A percentile compares a stretch with the other conserved stretches of the same genome.
Conservation (phyloP, 768 basidiomycete species). For the Termitomyces sp. region DNA sequence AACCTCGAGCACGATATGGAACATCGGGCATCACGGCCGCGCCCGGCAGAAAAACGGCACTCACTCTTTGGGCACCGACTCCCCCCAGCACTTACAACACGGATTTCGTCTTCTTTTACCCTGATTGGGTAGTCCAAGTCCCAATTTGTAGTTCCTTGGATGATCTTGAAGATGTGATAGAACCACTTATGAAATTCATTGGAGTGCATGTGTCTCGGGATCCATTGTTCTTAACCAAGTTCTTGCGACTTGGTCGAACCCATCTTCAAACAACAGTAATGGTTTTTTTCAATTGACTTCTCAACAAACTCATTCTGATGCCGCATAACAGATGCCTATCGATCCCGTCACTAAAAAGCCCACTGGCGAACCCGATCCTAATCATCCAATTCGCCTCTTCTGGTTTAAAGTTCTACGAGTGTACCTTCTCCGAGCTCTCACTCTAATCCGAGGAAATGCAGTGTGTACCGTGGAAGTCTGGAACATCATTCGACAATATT, state of each 20-base stretch:
- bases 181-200: constrained; percentile 75
- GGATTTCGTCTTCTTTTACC: constrained; percentile 91
- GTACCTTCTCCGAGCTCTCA: constrained; percentile 82
- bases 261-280: constrained; percentile 53
- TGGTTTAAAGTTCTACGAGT: constrained; percentile 81
- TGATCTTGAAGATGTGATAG: constrained; percentile 70
- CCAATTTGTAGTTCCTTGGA: constrained; percentile 58
- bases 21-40: constrained; percentile 46
- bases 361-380: constrained; percentile 44
- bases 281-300: not conserved
- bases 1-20: constrained; percentile 60
- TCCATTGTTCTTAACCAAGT: constrained; percentile 69
- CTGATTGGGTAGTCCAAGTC: constrained; percentile 70
- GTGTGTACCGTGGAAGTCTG: constrained; percentile 90
- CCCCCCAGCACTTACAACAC: constrained; percentile 70
- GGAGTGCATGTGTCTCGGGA: constrained; percentile 80
- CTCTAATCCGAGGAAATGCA: constrained; percentile 80
- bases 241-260: constrained; percentile 69
- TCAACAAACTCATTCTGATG: not conserved
- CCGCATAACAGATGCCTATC: constrained; percentile 30
- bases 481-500: constrained; percentile 79
- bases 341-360: constrained; percentile 62
- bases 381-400: constrained; percentile 60
- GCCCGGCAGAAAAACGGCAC: constrained; percentile 51
- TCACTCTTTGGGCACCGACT: constrained; percentile 76